These are phyloP conservation scores for Usnea hakonensis DNA, from an alignment of 495 filamentous ascomycete genomes.

Conservation along the genomic window DNA sequence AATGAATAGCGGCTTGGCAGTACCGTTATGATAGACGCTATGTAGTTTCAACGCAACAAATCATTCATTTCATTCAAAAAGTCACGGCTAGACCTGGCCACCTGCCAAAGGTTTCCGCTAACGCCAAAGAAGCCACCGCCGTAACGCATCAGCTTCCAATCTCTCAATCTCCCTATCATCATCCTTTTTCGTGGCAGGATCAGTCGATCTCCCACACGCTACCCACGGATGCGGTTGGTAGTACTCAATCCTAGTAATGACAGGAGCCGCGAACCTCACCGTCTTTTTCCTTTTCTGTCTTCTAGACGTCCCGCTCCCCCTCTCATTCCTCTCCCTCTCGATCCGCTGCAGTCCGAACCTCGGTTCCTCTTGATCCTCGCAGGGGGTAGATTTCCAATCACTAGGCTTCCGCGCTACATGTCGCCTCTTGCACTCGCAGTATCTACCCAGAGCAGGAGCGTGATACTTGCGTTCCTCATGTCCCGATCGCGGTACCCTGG, in stretches of 20 bases:
- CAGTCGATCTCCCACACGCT: background rate
- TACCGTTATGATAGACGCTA: too few species aligned
- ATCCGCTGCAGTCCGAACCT: background rate
- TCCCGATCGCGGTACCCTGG: background rate
- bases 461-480: background rate
- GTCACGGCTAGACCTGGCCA: too few species aligned
- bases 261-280: background rate
- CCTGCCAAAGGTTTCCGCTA: too few species aligned
- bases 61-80: too few species aligned
- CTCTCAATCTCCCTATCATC: background rate
- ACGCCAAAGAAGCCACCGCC: too few species aligned
- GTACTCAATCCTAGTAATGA: background rate
- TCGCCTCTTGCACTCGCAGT: background rate
- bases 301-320: too few species aligned
- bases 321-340: background rate
- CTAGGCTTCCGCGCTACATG: background rate
- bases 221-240: background rate
- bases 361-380: background rate
- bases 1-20: too few species aligned
- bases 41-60: too few species aligned
- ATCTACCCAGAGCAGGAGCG: background rate
- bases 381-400: background rate
- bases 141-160: too few species aligned
- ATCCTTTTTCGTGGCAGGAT: background rate
- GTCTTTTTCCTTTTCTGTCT: background rate